A percentile compares a stretch with the other conserved stretches of the same genome.
These are phyloP conservation scores for Hysterangium stoloniferum DNA, from an alignment of 768 basidiomycete genomes.

Conservation along the genomic window DNA sequence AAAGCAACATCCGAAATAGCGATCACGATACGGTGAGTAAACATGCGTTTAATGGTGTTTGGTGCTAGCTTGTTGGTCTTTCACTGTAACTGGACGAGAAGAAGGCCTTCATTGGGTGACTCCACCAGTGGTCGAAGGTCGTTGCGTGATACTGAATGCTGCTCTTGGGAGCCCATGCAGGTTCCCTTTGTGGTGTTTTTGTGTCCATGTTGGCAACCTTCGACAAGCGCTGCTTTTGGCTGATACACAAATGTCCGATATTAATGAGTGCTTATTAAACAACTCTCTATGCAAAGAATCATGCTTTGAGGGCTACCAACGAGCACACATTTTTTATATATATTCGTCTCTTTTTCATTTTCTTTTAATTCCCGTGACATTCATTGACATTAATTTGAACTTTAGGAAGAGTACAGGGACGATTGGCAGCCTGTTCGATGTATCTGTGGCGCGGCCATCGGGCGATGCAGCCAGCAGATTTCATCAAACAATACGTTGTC, in stretches of 20 bases:
- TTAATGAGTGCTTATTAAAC: constrained; percentile 51
- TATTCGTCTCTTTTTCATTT: constrained; percentile 12
- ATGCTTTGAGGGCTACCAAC: constrained; percentile 84
- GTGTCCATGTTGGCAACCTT: constrained; percentile 21
- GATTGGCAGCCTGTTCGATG: constrained; percentile 65
- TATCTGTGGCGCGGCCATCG: constrained; percentile 76
- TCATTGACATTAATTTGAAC: constrained; percentile 24
- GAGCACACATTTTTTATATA: constrained; percentile 54
- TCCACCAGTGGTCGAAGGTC: constrained; percentile 59
- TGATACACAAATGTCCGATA: constrained; percentile 97
- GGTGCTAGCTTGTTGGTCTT: constrained; percentile 6
- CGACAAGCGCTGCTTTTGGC: constrained; percentile 48
- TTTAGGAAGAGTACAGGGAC: constrained; percentile 34
- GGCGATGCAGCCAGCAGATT: constrained; percentile 53
- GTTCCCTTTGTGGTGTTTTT: constrained; percentile 35
- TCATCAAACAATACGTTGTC: constrained; percentile 23
- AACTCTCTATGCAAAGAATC: constrained; percentile 74
- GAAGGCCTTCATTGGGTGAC: constrained; percentile 81
- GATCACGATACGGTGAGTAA: constrained; percentile 50
- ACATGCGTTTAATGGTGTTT: too few species aligned
- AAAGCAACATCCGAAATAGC: constrained; percentile 34
- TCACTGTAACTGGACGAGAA: constrained; percentile 56
- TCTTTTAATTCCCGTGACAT: constrained; percentile 10
- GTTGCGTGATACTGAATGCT: constrained; percentile 19
- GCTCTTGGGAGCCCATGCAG: constrained; percentile 48